These are phyloP conservation scores for Detonula confervacea DNA, from an alignment of 352 stramenopile species.

Conservation along the genomic window DNA sequence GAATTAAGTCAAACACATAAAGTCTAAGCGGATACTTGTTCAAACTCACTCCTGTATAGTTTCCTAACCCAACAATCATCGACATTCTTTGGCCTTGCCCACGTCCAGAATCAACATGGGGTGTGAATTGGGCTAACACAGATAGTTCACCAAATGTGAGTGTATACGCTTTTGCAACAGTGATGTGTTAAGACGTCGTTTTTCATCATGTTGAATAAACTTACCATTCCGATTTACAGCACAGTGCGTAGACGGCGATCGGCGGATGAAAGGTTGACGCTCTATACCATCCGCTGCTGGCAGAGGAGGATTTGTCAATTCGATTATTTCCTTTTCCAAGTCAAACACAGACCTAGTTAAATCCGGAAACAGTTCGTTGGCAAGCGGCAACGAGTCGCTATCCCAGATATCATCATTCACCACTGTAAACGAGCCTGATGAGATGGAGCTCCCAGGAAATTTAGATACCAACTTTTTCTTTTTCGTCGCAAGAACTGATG, in stretches of 20 bases:
- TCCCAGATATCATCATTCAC: conserved; percentile 59
- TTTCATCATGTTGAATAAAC: too few relatives aligned
- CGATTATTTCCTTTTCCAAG: conserved; percentile 72
- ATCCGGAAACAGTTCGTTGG: conserved; percentile 82
- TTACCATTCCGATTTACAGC: conserved; percentile 85
- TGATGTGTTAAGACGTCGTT: too few relatives aligned
- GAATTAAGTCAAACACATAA: too few relatives aligned
- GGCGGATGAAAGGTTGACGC: conserved; percentile 3
- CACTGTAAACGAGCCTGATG: conserved; percentile 73
- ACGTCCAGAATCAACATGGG: conserved; percentile 85
- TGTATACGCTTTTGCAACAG: neutral
- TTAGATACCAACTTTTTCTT: conserved; percentile 34
- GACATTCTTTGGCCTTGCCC: conserved; percentile 77
- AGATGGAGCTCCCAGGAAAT: conserved; percentile 49
- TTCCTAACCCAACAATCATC: conserved; percentile 87
- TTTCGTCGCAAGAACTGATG: conserved; percentile 42
- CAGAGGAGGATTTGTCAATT: conserved; percentile 18
- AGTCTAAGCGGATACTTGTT: too few relatives aligned
- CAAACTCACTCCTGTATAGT: conserved; percentile 46
- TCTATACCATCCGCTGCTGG: conserved; percentile 48
- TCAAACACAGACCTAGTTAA: conserved; percentile 85
- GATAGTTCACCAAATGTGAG: neutral
- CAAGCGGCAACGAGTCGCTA: conserved; percentile 48
- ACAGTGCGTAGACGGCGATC: conserved; percentile 56
- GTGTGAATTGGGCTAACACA: conserved; percentile 80